Conservation (phyloP, 768 basidiomycete genomes). For the Mycena galopus region DNA sequence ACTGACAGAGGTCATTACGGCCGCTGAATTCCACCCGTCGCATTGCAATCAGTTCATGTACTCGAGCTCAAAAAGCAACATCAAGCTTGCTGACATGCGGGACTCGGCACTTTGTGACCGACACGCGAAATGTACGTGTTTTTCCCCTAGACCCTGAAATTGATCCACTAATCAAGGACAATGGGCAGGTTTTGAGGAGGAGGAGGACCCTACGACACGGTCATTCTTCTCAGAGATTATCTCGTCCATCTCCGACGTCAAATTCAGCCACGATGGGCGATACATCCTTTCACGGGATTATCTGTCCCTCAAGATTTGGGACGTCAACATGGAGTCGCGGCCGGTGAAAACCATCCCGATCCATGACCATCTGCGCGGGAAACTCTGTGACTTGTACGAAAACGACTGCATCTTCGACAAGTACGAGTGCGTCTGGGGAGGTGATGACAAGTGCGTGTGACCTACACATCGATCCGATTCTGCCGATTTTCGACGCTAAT, state of each 20-base stretch:
- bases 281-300: conserved; percentile 98
- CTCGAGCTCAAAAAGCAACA: conserved; percentile 99
- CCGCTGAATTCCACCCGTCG: conserved; percentile 97
- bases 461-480: conserved; percentile 29
- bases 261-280: conserved; percentile 97
- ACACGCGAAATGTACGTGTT: conserved; percentile 90
- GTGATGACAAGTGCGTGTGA: conserved; percentile 90
- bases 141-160: conserved; percentile 9
- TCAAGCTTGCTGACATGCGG: conserved; percentile 99
- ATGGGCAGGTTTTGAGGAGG: conserved; percentile 93
- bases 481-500: conserved; percentile 38
- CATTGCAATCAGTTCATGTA: conserved; percentile 99
- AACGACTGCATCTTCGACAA: conserved; percentile 99
- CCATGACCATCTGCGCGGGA: conserved; percentile 96
- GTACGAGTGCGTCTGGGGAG: conserved; percentile 98
- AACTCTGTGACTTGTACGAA: conserved; percentile 98
- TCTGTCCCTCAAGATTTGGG: conserved; percentile 98
- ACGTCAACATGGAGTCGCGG: conserved; percentile 97
- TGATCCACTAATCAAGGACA: conserved; percentile 31
- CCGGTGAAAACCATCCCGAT: conserved; percentile 98
- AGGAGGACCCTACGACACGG: conserved; percentile 96
- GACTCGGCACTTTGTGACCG: conserved; percentile 96
- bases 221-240: conserved; percentile 99
- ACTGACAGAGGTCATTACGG: conserved; percentile 99
- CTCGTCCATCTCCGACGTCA: conserved; percentile 99